Conservation (phyloP, 164 flowering plant species). For the Liriodendron chinense region DNA sequence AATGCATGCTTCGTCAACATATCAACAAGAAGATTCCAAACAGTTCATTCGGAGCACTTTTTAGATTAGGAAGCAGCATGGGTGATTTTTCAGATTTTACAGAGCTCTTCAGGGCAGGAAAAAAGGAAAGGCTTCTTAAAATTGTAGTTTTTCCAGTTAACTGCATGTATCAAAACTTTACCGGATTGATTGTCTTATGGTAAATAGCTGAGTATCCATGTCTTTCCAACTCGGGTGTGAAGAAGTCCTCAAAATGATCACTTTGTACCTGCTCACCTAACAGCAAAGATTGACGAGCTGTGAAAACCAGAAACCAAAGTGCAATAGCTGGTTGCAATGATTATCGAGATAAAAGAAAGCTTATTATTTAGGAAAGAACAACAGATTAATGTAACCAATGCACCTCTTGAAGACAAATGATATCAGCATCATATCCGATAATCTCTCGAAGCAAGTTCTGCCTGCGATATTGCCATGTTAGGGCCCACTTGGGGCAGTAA, state of each 20-base stretch:
- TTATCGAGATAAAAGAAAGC: not conserved
- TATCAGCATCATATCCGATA: slow-evolving; percentile 46
- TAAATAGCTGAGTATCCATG: slow-evolving; percentile 44
- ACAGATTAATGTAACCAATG: not conserved
- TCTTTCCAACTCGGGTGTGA: slow-evolving; percentile 40
- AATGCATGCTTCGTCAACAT: not conserved
- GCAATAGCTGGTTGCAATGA: not conserved
- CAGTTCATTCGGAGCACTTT: not conserved
- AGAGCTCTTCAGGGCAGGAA: not conserved
- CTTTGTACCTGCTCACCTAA: slow-evolving; percentile 47
- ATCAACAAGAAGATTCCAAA: not conserved
- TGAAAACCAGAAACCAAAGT: not conserved
- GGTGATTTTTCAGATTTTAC: not conserved
- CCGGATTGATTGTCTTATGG: slow-evolving; percentile 29
- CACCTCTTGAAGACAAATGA: slow-evolving; percentile 68
- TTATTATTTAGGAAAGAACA: not conserved
- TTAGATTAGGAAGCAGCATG: not conserved
- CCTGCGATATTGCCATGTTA: slow-evolving; percentile 49
- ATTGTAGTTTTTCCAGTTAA: not conserved
- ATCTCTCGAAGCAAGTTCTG: slow-evolving; percentile 49
- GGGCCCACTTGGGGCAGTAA: slow-evolving; percentile 52
- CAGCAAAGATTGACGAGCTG: not conserved
- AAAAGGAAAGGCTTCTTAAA: not conserved
- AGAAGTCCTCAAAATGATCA: slow-evolving; percentile 56
- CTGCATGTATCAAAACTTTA: slow-evolving; percentile 18